phyloP scores from a whole-genome alignment of 495 filamentous ascomycete species.

The Pyrenula massariospora region DNA sequence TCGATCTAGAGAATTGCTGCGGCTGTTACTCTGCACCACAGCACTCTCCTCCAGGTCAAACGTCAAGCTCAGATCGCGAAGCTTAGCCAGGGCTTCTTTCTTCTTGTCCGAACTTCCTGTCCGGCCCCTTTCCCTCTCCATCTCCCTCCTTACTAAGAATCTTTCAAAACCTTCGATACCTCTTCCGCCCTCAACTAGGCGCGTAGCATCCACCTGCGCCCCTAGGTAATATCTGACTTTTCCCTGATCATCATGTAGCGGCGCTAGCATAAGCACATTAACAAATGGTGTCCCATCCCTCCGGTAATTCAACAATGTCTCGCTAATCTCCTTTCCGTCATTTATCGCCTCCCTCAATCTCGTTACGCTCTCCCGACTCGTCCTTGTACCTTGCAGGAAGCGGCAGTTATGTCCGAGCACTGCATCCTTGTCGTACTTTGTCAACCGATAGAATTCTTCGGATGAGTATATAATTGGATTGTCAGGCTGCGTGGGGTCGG shows the following conservation, averaged over 20 bases:
- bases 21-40: background rate
- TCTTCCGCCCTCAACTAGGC: conserved; percentile 41
- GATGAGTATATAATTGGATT: conserved; percentile 70
- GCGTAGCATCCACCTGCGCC: conserved; percentile 47
- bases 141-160: background rate
- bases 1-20: background rate
- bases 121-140: background rate
- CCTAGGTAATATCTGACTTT: conserved; percentile 49
- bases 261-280: conserved; percentile 52
- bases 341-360: conserved; percentile 45
- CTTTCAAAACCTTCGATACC: conserved; percentile 41
- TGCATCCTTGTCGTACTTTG: conserved; percentile 47
- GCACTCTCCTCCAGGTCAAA: background rate
- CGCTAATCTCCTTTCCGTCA: conserved; percentile 49
- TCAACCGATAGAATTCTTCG: conserved; percentile 47
- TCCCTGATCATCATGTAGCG: conserved; percentile 49
- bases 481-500: conserved; percentile 59
- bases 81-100: background rate
- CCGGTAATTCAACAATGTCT: conserved; percentile 57
- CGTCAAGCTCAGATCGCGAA: background rate
- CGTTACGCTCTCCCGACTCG: conserved; percentile 33
- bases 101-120: background rate
- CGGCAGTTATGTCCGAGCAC: conserved; percentile 50
- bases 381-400: conserved; percentile 48
- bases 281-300: conserved; percentile 53